Base-by-base conservation (phyloP, 2,329 filamentous ascomycete species). In the Pyrenophora seminiperda region DNA sequence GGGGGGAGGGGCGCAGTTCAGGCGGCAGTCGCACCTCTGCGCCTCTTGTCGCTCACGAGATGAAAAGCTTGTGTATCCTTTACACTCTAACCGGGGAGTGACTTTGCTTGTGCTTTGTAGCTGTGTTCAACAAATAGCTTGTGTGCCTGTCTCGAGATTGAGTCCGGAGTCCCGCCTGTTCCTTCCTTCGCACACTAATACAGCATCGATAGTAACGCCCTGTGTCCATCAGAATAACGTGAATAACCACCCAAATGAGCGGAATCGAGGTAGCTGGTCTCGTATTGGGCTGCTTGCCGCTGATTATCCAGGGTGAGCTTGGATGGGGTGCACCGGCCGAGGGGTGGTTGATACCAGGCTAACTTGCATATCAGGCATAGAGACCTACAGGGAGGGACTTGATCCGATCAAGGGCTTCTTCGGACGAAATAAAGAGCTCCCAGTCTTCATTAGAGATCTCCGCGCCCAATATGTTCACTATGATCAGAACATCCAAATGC, bases 361-460 rank as follows among this genome's bases (percentile, higher is more conserved):
- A 1, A 58, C 19, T 3, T 4, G 7, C 18, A 14, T n/a, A 4
- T 7, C 42, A 68, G 62, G 61, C 2, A 64, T 67, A n/a, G 70
- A 74, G 30, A 63, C 63, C 29, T 75, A 75, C 41, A 69, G 73
- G 32, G 69, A 73, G 34, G 70, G 75, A 2, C 60, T 76, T 3
- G 71, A 76, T 46, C 72, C 68, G 0, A 59, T 76, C 36, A 75
- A 75, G 46, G 60, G 61, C 41, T 73, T 74, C 33, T 49, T 68
- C 33, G 53, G 68, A 56, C 72, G 71, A 67, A 67, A 73, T 38
- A 56, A 62, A 9, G 68, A 73, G 46, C 59, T 72, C 3, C 71
- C 70, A 1, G 54, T 67, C 27, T 65, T 66, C 31, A 72, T 73
- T 32, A 68, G 70, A 13, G 73, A 73, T 37, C 59, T 74, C 1